phyloP scores from a whole-genome alignment of 176 grass and related monocot genomes.

The Phyllostachys edulis region DNA sequence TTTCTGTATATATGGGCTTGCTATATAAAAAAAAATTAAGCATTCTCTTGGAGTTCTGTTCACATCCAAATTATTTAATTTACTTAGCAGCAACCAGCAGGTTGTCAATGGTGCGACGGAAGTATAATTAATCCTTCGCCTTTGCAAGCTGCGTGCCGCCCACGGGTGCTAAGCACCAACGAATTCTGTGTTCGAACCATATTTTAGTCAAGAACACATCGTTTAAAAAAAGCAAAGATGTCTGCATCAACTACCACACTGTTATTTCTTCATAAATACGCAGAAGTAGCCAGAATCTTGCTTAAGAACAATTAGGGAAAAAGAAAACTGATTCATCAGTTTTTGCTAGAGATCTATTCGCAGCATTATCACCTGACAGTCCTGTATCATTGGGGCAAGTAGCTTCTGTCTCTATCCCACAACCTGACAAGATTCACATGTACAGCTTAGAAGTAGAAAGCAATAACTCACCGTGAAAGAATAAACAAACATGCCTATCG shows the following conservation, averaged over 20 bases:
- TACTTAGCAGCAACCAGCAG: neutral
- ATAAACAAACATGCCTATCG: constrained; percentile 16
- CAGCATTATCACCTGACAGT: neutral
- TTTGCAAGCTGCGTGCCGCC: constrained; percentile 34
- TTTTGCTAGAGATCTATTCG: neutral
- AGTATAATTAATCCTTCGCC: neutral
- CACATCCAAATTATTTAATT: neutral
- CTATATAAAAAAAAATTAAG: neutral
- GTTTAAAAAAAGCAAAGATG: neutral
- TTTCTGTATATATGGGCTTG: too few species aligned
- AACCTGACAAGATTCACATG: constrained; percentile 14
- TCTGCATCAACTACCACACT: neutral
- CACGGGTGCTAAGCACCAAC: constrained; percentile 7
- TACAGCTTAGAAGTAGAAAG: constrained; percentile 2
- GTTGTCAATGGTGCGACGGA: neutral
- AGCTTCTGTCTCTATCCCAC: neutral
- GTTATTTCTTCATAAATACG: neutral
- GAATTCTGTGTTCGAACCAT: neutral
- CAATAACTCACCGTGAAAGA: constrained; percentile 20
- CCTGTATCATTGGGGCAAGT: neutral
- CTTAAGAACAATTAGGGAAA: neutral
- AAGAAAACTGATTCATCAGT: neutral
- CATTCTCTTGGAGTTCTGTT: neutral
- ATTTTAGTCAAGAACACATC: neutral
- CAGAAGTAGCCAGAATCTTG: neutral